Percentiles rank a stretch among this genome's conserved stretches.
These are phyloP conservation scores for Didymella exigua DNA, from an alignment of 2,329 filamentous ascomycete genomes.

Conservation along the genomic window DNA sequence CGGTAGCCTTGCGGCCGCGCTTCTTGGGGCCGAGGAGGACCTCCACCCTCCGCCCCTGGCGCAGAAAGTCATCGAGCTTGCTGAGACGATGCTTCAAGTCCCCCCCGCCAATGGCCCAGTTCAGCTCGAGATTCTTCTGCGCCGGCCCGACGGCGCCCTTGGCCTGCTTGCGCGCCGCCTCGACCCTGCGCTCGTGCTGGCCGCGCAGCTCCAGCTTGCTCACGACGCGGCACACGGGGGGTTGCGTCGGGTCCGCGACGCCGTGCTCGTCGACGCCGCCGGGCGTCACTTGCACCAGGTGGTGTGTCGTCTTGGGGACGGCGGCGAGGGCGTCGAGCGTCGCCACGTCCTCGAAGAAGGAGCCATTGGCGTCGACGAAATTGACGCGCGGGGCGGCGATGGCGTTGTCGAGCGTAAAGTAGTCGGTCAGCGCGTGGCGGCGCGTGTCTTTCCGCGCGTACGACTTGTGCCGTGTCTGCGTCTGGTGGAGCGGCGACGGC, in stretches of 20 bases:
- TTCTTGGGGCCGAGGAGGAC: slow-evolving; percentile 72
- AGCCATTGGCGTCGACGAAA: slow-evolving; percentile 50
- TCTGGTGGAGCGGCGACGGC: slow-evolving; percentile 14
- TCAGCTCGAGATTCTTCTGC: slow-evolving; percentile 82
- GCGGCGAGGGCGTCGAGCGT: slow-evolving; percentile 49
- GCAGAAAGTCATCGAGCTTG: slow-evolving; percentile 69
- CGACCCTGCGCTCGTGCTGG: slow-evolving; percentile 55
- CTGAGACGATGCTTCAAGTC: slow-evolving; percentile 67
- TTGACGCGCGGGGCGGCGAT: slow-evolving; percentile 55
- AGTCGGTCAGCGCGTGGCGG: slow-evolving; percentile 47
- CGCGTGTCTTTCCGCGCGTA: slow-evolving; percentile 37
- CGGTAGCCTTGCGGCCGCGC: slow-evolving; percentile 63
- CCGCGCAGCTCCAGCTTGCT: slow-evolving; percentile 59
- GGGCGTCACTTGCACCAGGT: slow-evolving; percentile 57
- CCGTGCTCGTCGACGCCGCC: slow-evolving; percentile 30
- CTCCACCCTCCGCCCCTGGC: slow-evolving; percentile 76
- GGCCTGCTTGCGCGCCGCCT: slow-evolving; percentile 49
- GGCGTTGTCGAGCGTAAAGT: slow-evolving; percentile 55
- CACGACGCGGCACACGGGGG: slow-evolving; percentile 73
- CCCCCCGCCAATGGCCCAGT: slow-evolving; percentile 80
- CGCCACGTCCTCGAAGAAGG: slow-evolving; percentile 41
- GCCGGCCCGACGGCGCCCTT: slow-evolving; percentile 38
- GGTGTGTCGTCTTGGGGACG: slow-evolving; percentile 57
- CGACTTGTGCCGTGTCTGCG: slow-evolving; percentile 25
- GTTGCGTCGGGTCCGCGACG: slow-evolving; percentile 48